phyloP scores from a whole-genome alignment of 108 stramenopile genomes.

The Discostella pseudostelligera region DNA sequence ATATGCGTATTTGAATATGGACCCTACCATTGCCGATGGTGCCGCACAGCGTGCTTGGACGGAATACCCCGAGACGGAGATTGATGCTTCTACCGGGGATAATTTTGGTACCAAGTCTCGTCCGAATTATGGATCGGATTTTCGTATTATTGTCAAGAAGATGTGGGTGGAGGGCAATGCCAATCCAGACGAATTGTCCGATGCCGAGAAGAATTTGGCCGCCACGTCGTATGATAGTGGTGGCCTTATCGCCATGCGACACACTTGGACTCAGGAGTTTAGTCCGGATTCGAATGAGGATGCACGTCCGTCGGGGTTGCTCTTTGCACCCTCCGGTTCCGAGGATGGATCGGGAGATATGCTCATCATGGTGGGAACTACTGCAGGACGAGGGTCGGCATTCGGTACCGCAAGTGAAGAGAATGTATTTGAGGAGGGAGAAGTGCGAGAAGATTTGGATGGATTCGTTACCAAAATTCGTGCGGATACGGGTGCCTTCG shows the following conservation, averaged over 20 bases:
- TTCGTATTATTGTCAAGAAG: constrained; percentile 34
- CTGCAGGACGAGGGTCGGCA: constrained; percentile 34
- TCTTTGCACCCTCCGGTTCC: constrained; percentile 38
- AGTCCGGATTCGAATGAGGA: constrained; percentile 39
- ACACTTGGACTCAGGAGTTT: constrained; percentile 36
- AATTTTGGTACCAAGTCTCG: constrained; percentile 31
- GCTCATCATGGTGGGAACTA: constrained; percentile 44
- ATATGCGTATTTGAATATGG: constrained; percentile 9
- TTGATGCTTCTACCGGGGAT: constrained; percentile 11
- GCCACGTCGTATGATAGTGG: constrained; percentile 18
- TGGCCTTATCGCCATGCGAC: constrained; percentile 20
- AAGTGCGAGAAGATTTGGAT: constrained; percentile 36
- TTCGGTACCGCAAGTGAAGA: constrained; percentile 32
- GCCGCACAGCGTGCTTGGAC: constrained; percentile 37
- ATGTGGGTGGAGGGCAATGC: constrained; percentile 28
- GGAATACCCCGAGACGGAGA: constrained; percentile 19
- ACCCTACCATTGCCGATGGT: constrained; percentile 42
- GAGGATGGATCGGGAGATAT: constrained; percentile 21
- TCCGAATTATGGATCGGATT: constrained; percentile 36
- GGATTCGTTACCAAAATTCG: constrained; percentile 49
- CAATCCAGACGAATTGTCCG: constrained; percentile 4
- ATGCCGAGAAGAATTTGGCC: constrained; percentile 24
- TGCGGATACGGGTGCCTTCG: constrained; percentile 33
- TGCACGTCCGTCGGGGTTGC: constrained; percentile 33
- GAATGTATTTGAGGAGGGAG: constrained; percentile 10